Conservation (phyloP, 2,329 filamentous ascomycete species). For the Botrytis porri region DNA sequence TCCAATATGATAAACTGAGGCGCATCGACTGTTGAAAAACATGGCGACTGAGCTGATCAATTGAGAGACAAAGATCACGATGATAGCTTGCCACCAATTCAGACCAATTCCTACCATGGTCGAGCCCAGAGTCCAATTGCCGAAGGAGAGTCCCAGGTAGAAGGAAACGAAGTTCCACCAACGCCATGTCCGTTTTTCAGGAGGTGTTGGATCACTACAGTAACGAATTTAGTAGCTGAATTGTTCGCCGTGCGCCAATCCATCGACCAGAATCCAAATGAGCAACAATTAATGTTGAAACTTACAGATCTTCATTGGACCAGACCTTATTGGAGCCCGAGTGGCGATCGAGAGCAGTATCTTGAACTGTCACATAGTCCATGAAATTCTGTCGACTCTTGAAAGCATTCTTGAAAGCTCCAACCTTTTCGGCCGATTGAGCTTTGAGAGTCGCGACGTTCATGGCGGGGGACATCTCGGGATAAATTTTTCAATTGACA, state of each 20-base stretch:
- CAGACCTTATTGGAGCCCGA: constrained; percentile 24
- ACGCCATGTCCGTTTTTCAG: constrained; percentile 26
- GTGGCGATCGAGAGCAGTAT: constrained; percentile 30
- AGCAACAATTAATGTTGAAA: constrained; percentile 38
- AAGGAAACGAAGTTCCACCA: constrained; percentile 44
- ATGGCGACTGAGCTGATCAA: constrained; percentile 44
- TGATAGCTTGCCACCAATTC: constrained; percentile 46
- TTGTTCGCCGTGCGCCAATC: constrained; percentile 2
- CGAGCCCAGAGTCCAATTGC: constrained; percentile 43
- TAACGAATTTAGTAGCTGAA: constrained; percentile 18
- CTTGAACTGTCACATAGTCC: constrained; percentile 28
- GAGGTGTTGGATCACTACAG: constrained; percentile 38
- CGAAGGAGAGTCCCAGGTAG: constrained; percentile 44
- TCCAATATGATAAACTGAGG: constrained; percentile 44
- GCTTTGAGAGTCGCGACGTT: constrained; percentile 16
- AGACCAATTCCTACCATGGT: constrained; percentile 44
- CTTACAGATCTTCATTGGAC: constrained; percentile 37
- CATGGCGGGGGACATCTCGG: constrained; percentile 26
- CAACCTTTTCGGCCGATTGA: constrained; percentile 22
- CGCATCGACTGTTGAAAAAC: constrained; percentile 42
- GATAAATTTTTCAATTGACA: constrained; percentile 9
- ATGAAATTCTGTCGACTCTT: constrained; percentile 27
- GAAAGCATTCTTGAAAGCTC: constrained; percentile 29
- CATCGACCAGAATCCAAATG: not conserved
- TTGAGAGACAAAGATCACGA: constrained; percentile 46